These are phyloP conservation scores for Chrysoporthe austroafricana DNA, from an alignment of 2,329 filamentous ascomycete genomes.

Conservation along the genomic window DNA sequence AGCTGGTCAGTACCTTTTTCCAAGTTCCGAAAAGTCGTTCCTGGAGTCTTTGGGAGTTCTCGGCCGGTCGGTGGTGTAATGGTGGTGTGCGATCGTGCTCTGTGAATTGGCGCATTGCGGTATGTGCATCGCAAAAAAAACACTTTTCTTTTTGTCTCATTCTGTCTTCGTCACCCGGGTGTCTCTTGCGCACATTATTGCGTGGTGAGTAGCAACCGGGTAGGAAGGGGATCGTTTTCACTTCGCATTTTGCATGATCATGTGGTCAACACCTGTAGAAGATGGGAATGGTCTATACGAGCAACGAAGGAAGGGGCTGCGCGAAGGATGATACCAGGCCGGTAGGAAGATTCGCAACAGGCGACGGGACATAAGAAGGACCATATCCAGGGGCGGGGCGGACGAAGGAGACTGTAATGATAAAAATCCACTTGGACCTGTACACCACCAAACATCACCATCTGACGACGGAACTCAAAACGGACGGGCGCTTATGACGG, in stretches of 20 bases:
- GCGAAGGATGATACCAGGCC: conserved; percentile 19
- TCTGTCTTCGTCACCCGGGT: neutral
- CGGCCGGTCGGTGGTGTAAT: conserved; percentile 29
- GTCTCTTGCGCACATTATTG: conserved; percentile 18
- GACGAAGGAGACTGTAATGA: conserved; percentile 24
- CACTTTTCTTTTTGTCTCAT: conserved; percentile 19
- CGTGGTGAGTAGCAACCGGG: conserved; percentile 10
- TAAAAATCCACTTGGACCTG: conserved; percentile 21
- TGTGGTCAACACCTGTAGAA: conserved; percentile 25
- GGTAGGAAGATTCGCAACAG: conserved; percentile 7
- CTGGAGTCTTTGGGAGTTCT: conserved; percentile 29
- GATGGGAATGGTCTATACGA: conserved; percentile 26
- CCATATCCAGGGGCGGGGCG: neutral
- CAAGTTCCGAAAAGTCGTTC: conserved; percentile 25
- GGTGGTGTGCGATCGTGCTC: conserved; percentile 27
- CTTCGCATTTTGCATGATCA: conserved; percentile 25
- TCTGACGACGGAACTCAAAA: conserved; percentile 17
- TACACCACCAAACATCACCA: conserved; percentile 24
- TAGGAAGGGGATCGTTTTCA: conserved; percentile 15
- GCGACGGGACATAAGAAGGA: neutral
- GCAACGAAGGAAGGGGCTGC: conserved; percentile 18
- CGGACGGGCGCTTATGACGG: conserved; percentile 10
- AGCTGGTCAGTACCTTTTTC: conserved; percentile 16
- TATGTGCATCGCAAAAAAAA: conserved; percentile 26
- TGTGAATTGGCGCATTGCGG: conserved; percentile 29